Evolutionary conservation across 2,329 filamentous ascomycete genomes (phyloP), one percentile per base, ranked within the genome.

Genomic region (Calonectria pseudoturangicola): DNA sequence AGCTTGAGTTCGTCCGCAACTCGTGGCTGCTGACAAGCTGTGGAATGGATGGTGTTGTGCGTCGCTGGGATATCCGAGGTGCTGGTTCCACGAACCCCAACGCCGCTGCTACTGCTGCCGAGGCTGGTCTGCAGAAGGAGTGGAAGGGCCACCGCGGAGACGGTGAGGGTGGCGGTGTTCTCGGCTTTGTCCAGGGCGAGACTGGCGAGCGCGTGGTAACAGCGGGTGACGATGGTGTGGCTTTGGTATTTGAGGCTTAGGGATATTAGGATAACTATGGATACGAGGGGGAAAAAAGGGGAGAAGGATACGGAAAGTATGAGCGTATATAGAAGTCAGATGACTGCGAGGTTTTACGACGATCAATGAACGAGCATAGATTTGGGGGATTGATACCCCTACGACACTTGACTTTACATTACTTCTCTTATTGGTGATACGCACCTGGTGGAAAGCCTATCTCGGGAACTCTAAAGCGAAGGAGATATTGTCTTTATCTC

Each of bases 31-130:
- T 98, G 66, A 98, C 96, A 2, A 95, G 92, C 75, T 96, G 93
- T 77, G 97, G 97, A 10, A 95, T 98, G 89, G 97, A 99, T 80
- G 96, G 97, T 21, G 95, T 96, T 0, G 91, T 99, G 25, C 89
- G 95, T 80, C 88, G 96, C 73, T 99, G 97, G 97, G 96, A 99
- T 84, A 81, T 91, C 66, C 85, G 89, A n/a, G 89, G 88, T n/a
- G 85, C 81, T 27, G 82, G 81, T 13, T 74, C 75, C 2, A 81
- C 83, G 5, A 79, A 81, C 50, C 78, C 77, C 7, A 80, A 79
- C 54, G 80, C 78, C 7, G 71, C 80, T 1, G 79, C 79, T 18
- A 79, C 77, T 10, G 79, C 84, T 16, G 91, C 89, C 10, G 91
- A 85, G 25, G 79, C 92, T 66, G 95, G 95, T 0, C 86, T 98